Evolutionary conservation across 2,329 filamentous ascomycete species (phyloP), one percentile per base, ranked within the genome.

Genomic region (Aureobasidium uvarum): DNA sequence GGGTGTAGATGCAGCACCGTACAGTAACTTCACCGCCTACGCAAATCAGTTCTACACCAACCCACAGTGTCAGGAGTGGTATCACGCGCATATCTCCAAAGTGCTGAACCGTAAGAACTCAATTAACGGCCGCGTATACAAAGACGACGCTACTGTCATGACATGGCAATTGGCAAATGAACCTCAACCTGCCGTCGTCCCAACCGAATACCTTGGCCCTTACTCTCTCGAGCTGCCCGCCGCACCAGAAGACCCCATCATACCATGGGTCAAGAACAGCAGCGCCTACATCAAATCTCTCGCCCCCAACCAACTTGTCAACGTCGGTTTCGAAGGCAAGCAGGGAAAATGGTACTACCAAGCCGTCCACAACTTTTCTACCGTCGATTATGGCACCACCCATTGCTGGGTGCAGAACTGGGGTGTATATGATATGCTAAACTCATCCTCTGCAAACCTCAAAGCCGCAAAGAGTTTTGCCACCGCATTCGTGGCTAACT

Each of bases 131-230:
- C 71, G 74, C 1, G 36, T 72, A 0, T 78, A 78, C 67, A 74
- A 67, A 7, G 72, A 77, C 38, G 76, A 77, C 65, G 71, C 76
- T 0, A 76, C 76, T 0, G 73, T 78, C 59, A 78, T 78, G 76
- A 77, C 76, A 18, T 78, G 76, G 76, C 74, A 78, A 66, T 69
- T 77, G 8, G 76, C 76, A 33, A 78, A 78, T 58, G 76, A 78
- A 65, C 76, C 76, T 3, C 76, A 78, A 54, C 70, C 72, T 5
- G 69, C 71, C 5, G 69, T 72, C 8, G 62, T 69, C 28, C 68
- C 69, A 0, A 65, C 72, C 2, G 71, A 70, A 11, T 74, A 72
- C 60, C 67, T 71, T 8, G 74, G 74, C 1, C 68, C 68, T n/a
- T 72, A 73, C 67, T 66, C 66, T 28, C 67, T 77, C n/a, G 70